phyloP scores from a whole-genome alignment of 169 alveolate species.

The Theileria equi region DNA sequence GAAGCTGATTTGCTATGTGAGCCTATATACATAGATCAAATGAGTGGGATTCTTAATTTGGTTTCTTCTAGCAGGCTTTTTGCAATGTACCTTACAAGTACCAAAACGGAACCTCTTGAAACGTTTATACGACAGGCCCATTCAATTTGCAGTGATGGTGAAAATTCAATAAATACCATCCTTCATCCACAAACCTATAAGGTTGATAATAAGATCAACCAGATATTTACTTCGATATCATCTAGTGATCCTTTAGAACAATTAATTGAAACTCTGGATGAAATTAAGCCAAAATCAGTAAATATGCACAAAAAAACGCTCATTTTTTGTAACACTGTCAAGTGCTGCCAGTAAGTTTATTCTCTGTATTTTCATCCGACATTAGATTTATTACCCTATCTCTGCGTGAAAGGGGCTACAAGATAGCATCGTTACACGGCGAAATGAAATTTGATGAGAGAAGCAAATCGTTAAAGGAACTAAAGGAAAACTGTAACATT shows the following conservation, averaged over 20 bases:
- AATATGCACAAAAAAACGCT: constrained; percentile 16
- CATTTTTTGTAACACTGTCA: constrained; percentile 48
- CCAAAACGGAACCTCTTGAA: constrained; percentile 33
- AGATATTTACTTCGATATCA: constrained; percentile 38
- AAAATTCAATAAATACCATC: constrained; percentile 7
- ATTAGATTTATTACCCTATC: constrained; percentile 31
- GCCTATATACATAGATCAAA: constrained; percentile 44
- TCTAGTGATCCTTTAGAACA: constrained; percentile 43
- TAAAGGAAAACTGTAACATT: constrained; percentile 7
- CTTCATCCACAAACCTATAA: too few relatives aligned
- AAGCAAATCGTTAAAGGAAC: constrained; percentile 17
- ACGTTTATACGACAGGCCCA: constrained; percentile 29
- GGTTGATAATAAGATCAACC: constrained; percentile 10
- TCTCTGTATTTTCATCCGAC: neutral
- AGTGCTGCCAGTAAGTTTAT: constrained; percentile 33
- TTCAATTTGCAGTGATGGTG: constrained; percentile 7
- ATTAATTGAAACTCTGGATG: constrained; percentile 38
- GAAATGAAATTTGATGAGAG: constrained; percentile 60
- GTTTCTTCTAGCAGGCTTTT: constrained; percentile 9
- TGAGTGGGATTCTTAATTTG: constrained; percentile 39
- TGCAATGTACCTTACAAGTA: constrained; percentile 23
- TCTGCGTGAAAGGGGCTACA: constrained; percentile 49
- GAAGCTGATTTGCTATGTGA: constrained; percentile 57
- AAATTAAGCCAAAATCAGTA: constrained; percentile 3
- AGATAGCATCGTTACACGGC: constrained; percentile 34